A percentile compares a stretch with the other conserved stretches of the same genome.
Conservation (phyloP, 2,329 filamentous ascomycete species). For the Aspergillus unguis region DNA sequence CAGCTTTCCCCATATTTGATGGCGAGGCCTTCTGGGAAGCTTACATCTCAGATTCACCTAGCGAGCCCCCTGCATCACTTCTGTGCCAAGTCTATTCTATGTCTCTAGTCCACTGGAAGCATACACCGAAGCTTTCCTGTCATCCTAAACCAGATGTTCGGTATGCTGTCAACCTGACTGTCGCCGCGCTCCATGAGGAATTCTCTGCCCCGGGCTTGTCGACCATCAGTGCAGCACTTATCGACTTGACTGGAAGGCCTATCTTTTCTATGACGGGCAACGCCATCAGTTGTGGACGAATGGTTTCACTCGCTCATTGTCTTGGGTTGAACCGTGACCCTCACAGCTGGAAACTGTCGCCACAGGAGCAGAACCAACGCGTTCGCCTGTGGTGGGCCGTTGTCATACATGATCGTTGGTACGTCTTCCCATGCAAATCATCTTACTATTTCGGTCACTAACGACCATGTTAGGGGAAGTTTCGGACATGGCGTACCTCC, state of each 20-base stretch:
- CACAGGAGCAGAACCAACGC: slow-evolving; percentile 50
- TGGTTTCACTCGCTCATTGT: slow-evolving; percentile 54
- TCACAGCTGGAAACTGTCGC: slow-evolving; percentile 51
- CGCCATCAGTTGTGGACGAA: slow-evolving; percentile 53
- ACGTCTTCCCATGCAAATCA: slow-evolving; percentile 4
- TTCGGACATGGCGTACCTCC: slow-evolving; percentile 56
- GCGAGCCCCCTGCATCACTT: slow-evolving; percentile 55
- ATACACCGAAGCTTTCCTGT: slow-evolving; percentile 42
- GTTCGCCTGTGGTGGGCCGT: slow-evolving; percentile 57
- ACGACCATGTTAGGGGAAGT: slow-evolving; percentile 43
- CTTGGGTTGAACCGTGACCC: slow-evolving; percentile 56
- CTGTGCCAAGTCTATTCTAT: slow-evolving; percentile 58
- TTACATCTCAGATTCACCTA: slow-evolving; percentile 44
- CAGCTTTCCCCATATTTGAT: slow-evolving; percentile 61
- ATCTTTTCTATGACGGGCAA: slow-evolving; percentile 60
- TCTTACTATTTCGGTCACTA: slow-evolving; percentile 8
- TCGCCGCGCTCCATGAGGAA: slow-evolving; percentile 59
- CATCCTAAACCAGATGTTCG: slow-evolving; percentile 56
- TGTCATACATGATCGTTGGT: slow-evolving; percentile 56
- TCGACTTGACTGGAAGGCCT: slow-evolving; percentile 60
- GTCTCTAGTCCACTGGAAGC: slow-evolving; percentile 57
- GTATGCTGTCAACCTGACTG: slow-evolving; percentile 62
- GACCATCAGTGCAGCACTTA: slow-evolving; percentile 55
- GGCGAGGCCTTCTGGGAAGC: slow-evolving; percentile 52
- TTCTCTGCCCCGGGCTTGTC: slow-evolving; percentile 58